phyloP scores from a whole-genome alignment of 306 rosid species.

The Corylus avellana region DNA sequence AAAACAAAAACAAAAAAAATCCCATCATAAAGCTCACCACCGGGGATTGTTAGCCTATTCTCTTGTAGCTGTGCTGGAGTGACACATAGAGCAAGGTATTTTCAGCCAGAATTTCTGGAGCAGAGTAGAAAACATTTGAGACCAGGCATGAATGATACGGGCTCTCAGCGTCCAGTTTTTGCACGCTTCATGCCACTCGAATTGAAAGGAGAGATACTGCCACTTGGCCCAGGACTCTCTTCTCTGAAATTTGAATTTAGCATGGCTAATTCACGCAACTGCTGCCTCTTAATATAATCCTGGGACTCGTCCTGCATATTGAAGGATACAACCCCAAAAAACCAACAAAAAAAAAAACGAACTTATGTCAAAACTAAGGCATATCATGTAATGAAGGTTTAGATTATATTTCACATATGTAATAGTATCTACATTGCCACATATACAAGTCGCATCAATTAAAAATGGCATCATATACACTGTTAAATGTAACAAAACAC shows the following conservation, averaged over 20 bases:
- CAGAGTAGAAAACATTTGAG: constrained; percentile 33
- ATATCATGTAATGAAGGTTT: too few species aligned
- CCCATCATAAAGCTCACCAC: constrained; percentile 71
- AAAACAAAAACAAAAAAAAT: constrained; percentile 30
- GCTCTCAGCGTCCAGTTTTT: constrained; percentile 76
- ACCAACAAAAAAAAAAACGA: constrained; percentile 9
- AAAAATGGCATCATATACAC: too few species aligned
- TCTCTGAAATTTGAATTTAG: constrained; percentile 89
- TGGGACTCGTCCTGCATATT: constrained; percentile 83
- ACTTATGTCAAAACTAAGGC: constrained; percentile 13
- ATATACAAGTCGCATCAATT: too few species aligned
- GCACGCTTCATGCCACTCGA: constrained; percentile 96
- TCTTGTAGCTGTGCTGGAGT: constrained; percentile 47
- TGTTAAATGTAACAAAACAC: too few species aligned
- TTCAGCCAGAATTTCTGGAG: constrained; percentile 38
- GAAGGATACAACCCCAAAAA: constrained; percentile 27
- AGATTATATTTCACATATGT: too few species aligned
- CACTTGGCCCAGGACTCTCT: constrained; percentile 92
- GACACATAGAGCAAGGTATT: constrained; percentile 35
- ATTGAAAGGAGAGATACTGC: constrained; percentile 90
- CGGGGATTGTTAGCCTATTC: constrained; percentile 61
- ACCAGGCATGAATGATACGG: constrained; percentile 21
- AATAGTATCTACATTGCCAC: too few species aligned
- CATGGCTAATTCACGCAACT: constrained; percentile 84
- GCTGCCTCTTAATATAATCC: constrained; percentile 89